These are phyloP conservation scores for Elongisporangium senticosum DNA, from an alignment of 352 stramenopile genomes.

Conservation along the genomic window DNA sequence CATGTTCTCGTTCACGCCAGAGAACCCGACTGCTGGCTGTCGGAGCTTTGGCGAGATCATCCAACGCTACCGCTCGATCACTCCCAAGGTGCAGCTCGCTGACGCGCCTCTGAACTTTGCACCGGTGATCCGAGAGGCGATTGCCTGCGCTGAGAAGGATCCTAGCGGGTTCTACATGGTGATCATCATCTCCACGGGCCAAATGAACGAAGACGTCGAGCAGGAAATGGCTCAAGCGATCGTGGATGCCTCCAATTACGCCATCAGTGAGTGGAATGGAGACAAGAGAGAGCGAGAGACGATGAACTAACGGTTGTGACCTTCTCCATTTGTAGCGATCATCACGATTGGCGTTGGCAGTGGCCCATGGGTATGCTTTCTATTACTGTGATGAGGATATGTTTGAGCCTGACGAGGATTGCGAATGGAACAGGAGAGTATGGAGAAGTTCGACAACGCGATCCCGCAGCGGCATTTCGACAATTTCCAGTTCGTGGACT, in stretches of 20 bases:
- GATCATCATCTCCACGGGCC: slow-evolving; percentile 66
- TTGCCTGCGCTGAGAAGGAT: slow-evolving; percentile 13
- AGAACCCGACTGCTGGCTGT: slow-evolving; percentile 21
- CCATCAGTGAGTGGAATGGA: slow-evolving; percentile 35
- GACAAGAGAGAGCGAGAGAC: not conserved
- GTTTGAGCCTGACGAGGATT: slow-evolving; percentile 28
- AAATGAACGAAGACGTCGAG: slow-evolving; percentile 38
- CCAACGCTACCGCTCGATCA: slow-evolving; percentile 55
- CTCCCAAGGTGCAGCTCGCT: slow-evolving; percentile 56
- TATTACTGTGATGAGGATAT: too few species aligned
- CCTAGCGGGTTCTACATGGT: slow-evolving; percentile 71
- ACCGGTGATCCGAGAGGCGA: slow-evolving; percentile 57
- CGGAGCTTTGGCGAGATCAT: slow-evolving; percentile 49
- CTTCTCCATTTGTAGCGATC: slow-evolving; percentile 15
- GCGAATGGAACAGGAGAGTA: slow-evolving; percentile 29
- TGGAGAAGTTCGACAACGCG: slow-evolving; percentile 70
- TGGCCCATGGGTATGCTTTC: slow-evolving; percentile 28
- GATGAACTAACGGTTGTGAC: not conserved
- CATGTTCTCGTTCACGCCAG: slow-evolving; percentile 46
- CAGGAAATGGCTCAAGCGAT: slow-evolving; percentile 57
- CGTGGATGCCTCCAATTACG: slow-evolving; percentile 53
- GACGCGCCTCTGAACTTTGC: slow-evolving; percentile 51
- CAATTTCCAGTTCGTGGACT: slow-evolving; percentile 84
- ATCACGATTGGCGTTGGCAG: slow-evolving; percentile 49
- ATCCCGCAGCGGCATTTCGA: slow-evolving; percentile 61